Conservation (phyloP, 2,329 filamentous ascomycete genomes). For the Emericellopsis cladophorae region DNA sequence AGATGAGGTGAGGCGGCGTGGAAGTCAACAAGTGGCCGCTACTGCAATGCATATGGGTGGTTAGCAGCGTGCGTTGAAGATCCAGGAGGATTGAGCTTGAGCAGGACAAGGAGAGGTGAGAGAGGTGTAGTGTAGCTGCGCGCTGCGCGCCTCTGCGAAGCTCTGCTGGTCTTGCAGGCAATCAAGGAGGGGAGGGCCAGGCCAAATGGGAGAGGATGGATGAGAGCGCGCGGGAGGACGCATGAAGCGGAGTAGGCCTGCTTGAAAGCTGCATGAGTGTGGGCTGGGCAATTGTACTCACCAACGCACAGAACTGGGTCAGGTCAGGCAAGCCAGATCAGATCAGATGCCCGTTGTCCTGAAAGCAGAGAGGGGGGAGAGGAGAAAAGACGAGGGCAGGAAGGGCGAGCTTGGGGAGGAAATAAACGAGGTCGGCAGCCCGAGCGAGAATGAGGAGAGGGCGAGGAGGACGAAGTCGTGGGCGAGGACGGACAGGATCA, state of each 20-base stretch:
- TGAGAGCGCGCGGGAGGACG: conserved; percentile 4
- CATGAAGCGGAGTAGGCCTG: conserved; percentile 2
- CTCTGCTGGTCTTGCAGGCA: conserved; percentile 1
- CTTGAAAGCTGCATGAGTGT: conserved; percentile 1
- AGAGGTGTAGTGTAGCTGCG: neutral
- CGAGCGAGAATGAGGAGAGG: conserved; percentile 1
- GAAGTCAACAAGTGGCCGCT: conserved; percentile 7
- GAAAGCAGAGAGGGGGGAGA: neutral
- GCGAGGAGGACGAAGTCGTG: conserved; percentile 15
- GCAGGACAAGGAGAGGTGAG: neutral
- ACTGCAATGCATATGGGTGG: conserved; percentile 16
- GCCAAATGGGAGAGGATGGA: conserved; percentile 4
- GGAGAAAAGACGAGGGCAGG: conserved; percentile 1
- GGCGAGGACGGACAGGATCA: conserved; percentile 11
- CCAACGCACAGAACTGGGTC: too few relatives aligned
- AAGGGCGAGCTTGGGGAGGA: neutral
- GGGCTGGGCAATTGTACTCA: neutral
- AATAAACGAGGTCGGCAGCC: neutral
- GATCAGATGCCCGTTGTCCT: too few relatives aligned
- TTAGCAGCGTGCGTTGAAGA: conserved; percentile 15
- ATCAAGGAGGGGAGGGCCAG: too few relatives aligned
- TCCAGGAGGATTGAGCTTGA: conserved; percentile 3
- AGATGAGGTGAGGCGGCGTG: too few relatives aligned
- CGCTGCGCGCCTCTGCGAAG: conserved; percentile 6
- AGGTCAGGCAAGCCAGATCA: too few relatives aligned